Base-by-base conservation (phyloP, 2,329 filamentous ascomycete species). In the Colletotrichum navitas region DNA sequence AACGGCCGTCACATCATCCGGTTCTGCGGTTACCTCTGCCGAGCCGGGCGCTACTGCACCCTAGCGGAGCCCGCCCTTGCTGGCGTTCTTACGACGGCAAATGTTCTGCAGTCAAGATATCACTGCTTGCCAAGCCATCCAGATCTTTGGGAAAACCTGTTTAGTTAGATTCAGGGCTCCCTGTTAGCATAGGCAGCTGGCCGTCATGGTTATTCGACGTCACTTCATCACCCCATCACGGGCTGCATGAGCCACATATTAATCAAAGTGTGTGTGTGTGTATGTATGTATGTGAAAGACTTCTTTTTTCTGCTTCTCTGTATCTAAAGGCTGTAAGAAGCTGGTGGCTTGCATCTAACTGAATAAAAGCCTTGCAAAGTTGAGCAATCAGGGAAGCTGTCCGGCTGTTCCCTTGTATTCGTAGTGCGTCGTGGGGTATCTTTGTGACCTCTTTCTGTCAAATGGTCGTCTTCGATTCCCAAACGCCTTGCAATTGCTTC, bases 401-500 rank as follows among this genome's bases (percentile, higher is more conserved):
- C 54, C 16, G 54, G 52, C 54, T 43, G 18, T 39, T 52, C 47
- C 34, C 61, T 66, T 41, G 36, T 59, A 36, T 65, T 65, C 49
- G 56, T 54, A 63, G 34, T 71, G 60, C 66, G 66, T 66, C 43
- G 29, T 66, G 61, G 70, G 69, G 70, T 72, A 72, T 72, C 70
- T 62, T 71, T 55, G 58, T 66, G 66, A 71, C 70, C 66, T 65
- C 56, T 64, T 41, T 41, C 39, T 58, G 47, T 58, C 14, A 70
- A 55, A 71, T 47, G 60, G 66, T 56, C 54, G 49, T 66, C 67
- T 72, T 71, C 24, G 69, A 72, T 72, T 66, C 70, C 70, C 67
- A 71, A 72, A 72, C 70, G 70, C 70, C 70, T 62, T 61, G 70
- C 67, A 72, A 71, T 62, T 72, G 61, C 61, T 63, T 70, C 61